Evolutionary conservation across 805 yeast species (phyloP), one percentile per base, ranked within the genome.

Genomic region (Kodamaea fukazawae): DNA sequence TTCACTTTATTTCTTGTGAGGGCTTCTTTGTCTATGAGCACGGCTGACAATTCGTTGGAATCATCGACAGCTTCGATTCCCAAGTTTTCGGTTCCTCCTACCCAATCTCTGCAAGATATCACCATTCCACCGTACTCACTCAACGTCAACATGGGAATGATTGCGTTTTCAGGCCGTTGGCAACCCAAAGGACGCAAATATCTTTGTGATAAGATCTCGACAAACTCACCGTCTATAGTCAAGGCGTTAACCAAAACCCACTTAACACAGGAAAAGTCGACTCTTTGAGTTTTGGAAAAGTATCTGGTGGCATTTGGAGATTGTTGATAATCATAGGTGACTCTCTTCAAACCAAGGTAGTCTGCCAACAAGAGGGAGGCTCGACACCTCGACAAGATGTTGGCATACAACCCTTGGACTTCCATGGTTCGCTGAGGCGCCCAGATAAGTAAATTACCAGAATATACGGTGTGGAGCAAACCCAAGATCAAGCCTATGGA

Each of bases 61-160:
- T 73, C 72, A 2, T 55, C 47, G n/a, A 49, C 29, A 11, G 63
- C 58, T 3, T 64, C 63, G 28, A 65, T 52, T 4, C 86, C 86
- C 40, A 83, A 52, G 34, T 76, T 76, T 14, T 82, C 86, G 40
- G 77, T 77, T 3, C 77, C 77, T 3, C 87, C 89, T 11, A 90
- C 66, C 88, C 96, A 91, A 59, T 93, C 99, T 48, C 95, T 73
- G 74, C 89, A 77, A 1, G 97, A 80, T 5, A 93, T 79, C 9
- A 90, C 89, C 78, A 91, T 86, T 2, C 99, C 99, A 25, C 99
- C 99, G 54, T 89, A 95, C 56, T 93, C 99, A 47, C 86, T 79
- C 36, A 93, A 66, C 0, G 96, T 85, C 32, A 93, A 68, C 70
- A 93, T 76, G 0, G 99, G 99, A 0, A 96, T 82, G 20, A 89